phyloP scores from a whole-genome alignment of 2,329 filamentous ascomycete species.

The Talaromyces sp. region DNA sequence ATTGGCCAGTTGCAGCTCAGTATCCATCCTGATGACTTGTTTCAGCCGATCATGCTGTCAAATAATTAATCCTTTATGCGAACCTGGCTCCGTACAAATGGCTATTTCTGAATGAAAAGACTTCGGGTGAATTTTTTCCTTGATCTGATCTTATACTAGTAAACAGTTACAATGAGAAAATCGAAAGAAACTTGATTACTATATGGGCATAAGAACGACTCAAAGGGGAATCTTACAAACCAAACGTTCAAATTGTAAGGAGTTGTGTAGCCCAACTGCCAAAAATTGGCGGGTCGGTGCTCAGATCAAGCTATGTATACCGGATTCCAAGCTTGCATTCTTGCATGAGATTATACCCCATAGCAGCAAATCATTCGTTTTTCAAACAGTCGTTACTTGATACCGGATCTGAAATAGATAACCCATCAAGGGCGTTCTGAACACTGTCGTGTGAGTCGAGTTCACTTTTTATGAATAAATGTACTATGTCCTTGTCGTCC shows the following conservation, averaged over 20 bases:
- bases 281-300: not conserved
- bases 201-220: not conserved
- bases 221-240: not conserved
- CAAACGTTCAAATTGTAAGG: not conserved
- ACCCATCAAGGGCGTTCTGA: not conserved
- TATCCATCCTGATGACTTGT: not conserved
- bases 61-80: not conserved
- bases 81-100: not conserved
- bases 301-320: not conserved
- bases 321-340: not conserved
- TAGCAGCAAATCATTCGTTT: not conserved
- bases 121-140: not conserved
- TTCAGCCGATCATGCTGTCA: too few species aligned
- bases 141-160: not conserved
- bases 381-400: not conserved
- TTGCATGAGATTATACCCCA: not conserved
- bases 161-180: not conserved
- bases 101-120: not conserved
- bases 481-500: not conserved
- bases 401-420: not conserved
- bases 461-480: not conserved
- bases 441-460: not conserved
- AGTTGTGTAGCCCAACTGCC: not conserved
- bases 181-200: not conserved
- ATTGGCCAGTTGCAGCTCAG: not conserved